Evolutionary conservation across 768 basidiomycete genomes (phyloP), one percentile per base, ranked within the genome.

Genomic region (Boletus rubescentipes): DNA sequence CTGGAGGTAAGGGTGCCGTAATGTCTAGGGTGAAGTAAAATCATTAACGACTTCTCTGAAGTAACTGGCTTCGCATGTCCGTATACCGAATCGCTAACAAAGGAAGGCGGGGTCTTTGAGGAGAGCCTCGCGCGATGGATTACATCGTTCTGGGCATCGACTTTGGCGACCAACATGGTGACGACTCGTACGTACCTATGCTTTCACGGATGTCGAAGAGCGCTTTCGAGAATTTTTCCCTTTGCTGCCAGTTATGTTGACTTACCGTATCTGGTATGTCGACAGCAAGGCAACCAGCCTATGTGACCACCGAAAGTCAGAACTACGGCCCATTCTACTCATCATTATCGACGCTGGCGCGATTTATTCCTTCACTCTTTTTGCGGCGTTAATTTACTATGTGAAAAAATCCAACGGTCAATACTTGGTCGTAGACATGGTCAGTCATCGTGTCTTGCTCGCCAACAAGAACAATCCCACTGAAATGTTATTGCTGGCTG

Each of bases 331-430:
- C 6, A 21, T 59, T n/a, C 51, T 77, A 12, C 53, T 58, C 35
- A 61, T 73, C 31, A 60, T 75, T 43, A 47, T 76, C 45, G 75
- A 77, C 47, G 69, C 73, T 10, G 75, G 75, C 20, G 58, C 61
- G 11, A 61, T 77, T 6, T 77, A 76, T 51, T 73, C 73, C 2
- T 2, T 71, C 47, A 69, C 73, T 2, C 68, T 76, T 48, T 49
- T 70, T 31, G 59, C 67, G 9, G 67, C 69, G 2, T 54, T 77
- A 30, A 54, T 69, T 4, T 66, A 67, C 31, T 74, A 70, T 47
- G 50, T 60, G 5, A 51, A 57, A 5, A 37, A 58, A 15, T 67
- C 65, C n/a, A 70, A 72, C 18, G 62, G 62, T 5, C 67, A 72
- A 43, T 73, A 70, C 34, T 62, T 76, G 30, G 45, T 75, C 1